A percentile compares a stretch with the other conserved stretches of the same genome.
Evolutionary conservation across 495 filamentous ascomycete species (phyloP).

Genomic region (Penicillium fimorum): DNA sequence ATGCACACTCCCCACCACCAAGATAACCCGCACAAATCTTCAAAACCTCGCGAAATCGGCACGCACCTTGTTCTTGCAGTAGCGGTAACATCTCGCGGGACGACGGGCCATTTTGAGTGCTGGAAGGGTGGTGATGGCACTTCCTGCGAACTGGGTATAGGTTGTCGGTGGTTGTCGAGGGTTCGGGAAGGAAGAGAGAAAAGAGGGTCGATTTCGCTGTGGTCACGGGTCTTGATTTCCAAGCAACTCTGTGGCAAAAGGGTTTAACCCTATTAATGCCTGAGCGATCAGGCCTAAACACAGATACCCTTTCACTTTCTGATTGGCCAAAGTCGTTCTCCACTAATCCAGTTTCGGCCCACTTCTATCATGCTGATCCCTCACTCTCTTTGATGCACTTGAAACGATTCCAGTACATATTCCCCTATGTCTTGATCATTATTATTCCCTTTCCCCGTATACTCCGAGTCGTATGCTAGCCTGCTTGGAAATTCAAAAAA

Average conservation of each 20-base stretch:
- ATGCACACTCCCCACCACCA: constrained; percentile 35
- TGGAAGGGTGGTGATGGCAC: constrained; percentile 56
- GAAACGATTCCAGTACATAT: no score
- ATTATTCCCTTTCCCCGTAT: not conserved
- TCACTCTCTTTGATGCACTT: not conserved
- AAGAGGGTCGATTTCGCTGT: constrained; percentile 22
- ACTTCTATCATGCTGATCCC: not conserved
- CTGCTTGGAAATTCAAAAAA: not conserved
- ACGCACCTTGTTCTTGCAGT: constrained; percentile 99
- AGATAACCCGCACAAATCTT: constrained; percentile 33
- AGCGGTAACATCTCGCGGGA: constrained; percentile 98
- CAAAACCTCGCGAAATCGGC: constrained; percentile 21
- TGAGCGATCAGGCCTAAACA: constrained; percentile 29
- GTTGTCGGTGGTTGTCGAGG: constrained; percentile 45
- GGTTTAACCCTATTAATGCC: constrained; percentile 47
- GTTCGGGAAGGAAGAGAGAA: constrained; percentile 37
- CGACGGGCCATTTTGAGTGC: constrained; percentile 93
- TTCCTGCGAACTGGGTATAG: constrained; percentile 50
- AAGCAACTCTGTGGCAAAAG: constrained; percentile 49
- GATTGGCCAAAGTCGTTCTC: constrained; percentile 8
- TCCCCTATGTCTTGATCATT: not conserved
- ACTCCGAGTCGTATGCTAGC: not conserved
- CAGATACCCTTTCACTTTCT: constrained; percentile 13
- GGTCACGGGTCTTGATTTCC: constrained; percentile 50
- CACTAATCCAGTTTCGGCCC: not conserved